Evolutionary conservation across 2,329 filamentous ascomycete genomes (phyloP).

Genomic region (Trichoderma lentiforme): DNA sequence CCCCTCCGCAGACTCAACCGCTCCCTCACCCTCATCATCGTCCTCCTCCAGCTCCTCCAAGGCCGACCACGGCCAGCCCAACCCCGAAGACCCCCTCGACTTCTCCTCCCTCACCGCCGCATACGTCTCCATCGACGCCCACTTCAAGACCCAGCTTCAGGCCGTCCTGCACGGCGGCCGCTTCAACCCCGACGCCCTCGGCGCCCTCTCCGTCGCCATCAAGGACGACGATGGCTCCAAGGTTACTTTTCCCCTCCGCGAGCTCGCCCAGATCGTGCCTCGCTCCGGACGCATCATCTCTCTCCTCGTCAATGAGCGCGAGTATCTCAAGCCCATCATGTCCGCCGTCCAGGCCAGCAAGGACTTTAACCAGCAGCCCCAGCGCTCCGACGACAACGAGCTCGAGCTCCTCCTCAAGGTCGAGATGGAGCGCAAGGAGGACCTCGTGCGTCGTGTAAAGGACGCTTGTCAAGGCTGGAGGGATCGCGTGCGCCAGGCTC

Average conservation of each 20-base stretch:
- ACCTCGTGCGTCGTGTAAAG: slow-evolving; percentile 41
- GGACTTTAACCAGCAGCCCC: slow-evolving; percentile 61
- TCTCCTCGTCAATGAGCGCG: slow-evolving; percentile 41
- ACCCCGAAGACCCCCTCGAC: slow-evolving; percentile 46
- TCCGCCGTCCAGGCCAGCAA: slow-evolving; percentile 49
- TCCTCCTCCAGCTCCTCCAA: slow-evolving; percentile 21
- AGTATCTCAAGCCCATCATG: slow-evolving; percentile 53
- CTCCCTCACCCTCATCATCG: slow-evolving; percentile 17
- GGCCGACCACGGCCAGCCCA: slow-evolving; percentile 27
- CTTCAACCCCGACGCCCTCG: slow-evolving; percentile 51
- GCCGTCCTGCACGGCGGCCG: slow-evolving; percentile 43
- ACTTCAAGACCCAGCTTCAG: slow-evolving; percentile 44
- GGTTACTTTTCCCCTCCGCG: slow-evolving; percentile 47
- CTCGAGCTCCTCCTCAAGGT: slow-evolving; percentile 55
- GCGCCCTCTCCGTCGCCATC: slow-evolving; percentile 42
- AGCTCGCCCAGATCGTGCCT: slow-evolving; percentile 54
- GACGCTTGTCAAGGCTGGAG: slow-evolving; percentile 50
- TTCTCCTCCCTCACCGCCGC: slow-evolving; percentile 48
- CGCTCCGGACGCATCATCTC: slow-evolving; percentile 41
- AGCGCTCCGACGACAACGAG: slow-evolving; percentile 56
- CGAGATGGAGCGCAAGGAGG: slow-evolving; percentile 51
- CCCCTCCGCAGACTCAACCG: slow-evolving; percentile 18
- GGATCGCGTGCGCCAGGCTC: slow-evolving; percentile 46
- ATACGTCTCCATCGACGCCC: slow-evolving; percentile 39
- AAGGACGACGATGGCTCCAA: slow-evolving; percentile 27